Conservation (phyloP, 495 filamentous ascomycete species). For the Melanomma pulvis-pyrius region DNA sequence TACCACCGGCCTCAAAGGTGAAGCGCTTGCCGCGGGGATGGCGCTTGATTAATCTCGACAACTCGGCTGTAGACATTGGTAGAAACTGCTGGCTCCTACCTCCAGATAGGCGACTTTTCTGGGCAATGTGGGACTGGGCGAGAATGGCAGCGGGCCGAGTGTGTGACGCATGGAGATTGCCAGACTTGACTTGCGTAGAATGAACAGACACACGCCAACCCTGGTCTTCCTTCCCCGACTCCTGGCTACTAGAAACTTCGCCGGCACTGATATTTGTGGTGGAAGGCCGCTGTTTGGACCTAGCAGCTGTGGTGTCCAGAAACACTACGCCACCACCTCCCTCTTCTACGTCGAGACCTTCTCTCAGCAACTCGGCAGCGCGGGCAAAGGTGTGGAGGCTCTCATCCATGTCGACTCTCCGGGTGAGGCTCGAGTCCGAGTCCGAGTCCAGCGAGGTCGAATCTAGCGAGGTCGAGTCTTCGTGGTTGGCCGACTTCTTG, state of each 20-base stretch:
- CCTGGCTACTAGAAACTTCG: constrained; percentile 4
- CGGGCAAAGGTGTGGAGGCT: constrained; percentile 50
- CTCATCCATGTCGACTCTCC: neutral
- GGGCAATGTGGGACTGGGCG: neutral
- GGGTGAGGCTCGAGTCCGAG: neutral
- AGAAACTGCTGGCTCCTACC: neutral
- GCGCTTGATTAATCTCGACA: constrained; percentile 25
- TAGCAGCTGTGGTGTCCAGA: constrained; percentile 25
- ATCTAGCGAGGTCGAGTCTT: too few species aligned
- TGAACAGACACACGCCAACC: neutral
- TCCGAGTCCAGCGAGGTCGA: too few species aligned
- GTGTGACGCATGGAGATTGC: neutral
- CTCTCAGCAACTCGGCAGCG: constrained; percentile 60
- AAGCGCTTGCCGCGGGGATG: constrained; percentile 29
- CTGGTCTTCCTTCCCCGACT: constrained; percentile 1
- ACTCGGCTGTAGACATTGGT: constrained; percentile 13
- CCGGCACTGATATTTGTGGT: neutral
- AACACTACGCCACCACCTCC: constrained; percentile 58
- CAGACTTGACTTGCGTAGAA: neutral
- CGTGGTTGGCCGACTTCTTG: neutral
- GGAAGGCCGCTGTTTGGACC: neutral
- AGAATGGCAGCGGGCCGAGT: neutral
- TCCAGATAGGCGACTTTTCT: neutral
- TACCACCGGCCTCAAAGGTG: constrained; percentile 19
- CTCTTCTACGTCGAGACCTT: constrained; percentile 56